These are phyloP conservation scores for Secale cereale DNA, from an alignment of 176 grass and related monocot species.

Conservation along the genomic window DNA sequence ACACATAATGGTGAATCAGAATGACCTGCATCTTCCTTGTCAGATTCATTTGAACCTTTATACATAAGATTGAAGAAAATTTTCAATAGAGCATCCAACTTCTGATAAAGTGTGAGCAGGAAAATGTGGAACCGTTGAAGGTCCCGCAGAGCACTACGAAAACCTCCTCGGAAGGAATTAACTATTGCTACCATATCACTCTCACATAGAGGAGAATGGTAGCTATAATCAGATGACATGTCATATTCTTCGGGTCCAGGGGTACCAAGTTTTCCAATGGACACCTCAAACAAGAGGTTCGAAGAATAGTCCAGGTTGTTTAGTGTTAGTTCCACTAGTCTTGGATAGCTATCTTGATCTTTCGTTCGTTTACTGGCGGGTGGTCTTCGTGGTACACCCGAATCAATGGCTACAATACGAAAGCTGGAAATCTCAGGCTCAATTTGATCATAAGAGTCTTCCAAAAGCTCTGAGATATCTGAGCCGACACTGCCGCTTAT, in stretches of 20 bases:
- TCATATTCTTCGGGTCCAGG: constrained; percentile 51
- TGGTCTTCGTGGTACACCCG: constrained; percentile 79
- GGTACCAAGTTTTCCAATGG: constrained; percentile 71
- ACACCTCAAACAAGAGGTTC: constrained; percentile 76
- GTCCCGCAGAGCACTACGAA: constrained; percentile 75
- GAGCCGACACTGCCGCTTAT: constrained; percentile 68
- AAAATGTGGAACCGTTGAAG: constrained; percentile 89
- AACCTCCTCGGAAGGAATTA: constrained; percentile 79
- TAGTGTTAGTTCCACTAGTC: constrained; percentile 73
- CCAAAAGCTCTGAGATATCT: constrained; percentile 32
- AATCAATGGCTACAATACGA: constrained; percentile 85
- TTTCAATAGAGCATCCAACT: constrained; percentile 70
- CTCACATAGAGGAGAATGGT: constrained; percentile 43
- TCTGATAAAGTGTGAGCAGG: constrained; percentile 81
- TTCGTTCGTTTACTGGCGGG: constrained; percentile 72
- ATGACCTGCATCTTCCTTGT: constrained; percentile 63
- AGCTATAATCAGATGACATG: constrained; percentile 35
- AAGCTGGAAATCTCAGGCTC: constrained; percentile 43
- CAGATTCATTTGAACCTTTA: constrained; percentile 56
- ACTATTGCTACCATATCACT: constrained; percentile 51
- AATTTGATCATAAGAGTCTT: constrained; percentile 32
- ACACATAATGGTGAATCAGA: constrained; percentile 44
- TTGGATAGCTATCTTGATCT: constrained; percentile 91
- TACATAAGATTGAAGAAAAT: constrained; percentile 63
- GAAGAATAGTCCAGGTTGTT: constrained; percentile 81